A percentile compares a stretch with the other conserved stretches of the same genome.
Evolutionary conservation across 2,329 filamentous ascomycete species (phyloP).

Genomic region (Paraphaeosphaeria sporulosa): DNA sequence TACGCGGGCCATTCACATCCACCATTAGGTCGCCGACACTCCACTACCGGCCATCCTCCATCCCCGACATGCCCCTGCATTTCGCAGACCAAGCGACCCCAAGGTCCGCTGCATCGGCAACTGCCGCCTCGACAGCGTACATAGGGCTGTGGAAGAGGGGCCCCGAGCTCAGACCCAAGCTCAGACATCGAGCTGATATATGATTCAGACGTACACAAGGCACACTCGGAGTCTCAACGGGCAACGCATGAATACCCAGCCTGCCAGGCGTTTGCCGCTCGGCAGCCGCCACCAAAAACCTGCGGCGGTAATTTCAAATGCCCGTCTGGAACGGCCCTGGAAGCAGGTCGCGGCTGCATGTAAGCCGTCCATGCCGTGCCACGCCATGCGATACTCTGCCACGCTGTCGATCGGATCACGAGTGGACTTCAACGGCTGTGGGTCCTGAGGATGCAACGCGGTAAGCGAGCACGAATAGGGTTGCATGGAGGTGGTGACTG

Average conservation of each 20-base stretch:
- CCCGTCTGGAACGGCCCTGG: neutral
- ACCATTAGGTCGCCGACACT: neutral
- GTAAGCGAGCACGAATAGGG: neutral
- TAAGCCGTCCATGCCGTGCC: neutral
- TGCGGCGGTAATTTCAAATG: neutral
- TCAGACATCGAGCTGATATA: neutral
- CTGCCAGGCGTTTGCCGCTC: conserved; percentile 1
- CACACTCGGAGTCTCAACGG: neutral
- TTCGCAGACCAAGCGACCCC: neutral
- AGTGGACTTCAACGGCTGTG: neutral
- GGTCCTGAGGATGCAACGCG: neutral
- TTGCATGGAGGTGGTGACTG: neutral
- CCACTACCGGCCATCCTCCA: neutral
- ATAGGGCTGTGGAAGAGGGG: neutral
- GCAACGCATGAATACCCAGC: neutral
- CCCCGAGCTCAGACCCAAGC: neutral
- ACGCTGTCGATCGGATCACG: conserved; percentile 3
- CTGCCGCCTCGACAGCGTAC: neutral
- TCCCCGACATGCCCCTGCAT: conserved; percentile 1
- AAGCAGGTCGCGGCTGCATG: neutral
- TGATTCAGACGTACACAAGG: neutral
- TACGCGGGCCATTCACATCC: neutral
- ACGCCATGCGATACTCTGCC: neutral
- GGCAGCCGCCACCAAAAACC: neutral
- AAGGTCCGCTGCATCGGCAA: neutral